Base-by-base conservation (phyloP, 768 basidiomycete genomes). In the Naganishia antarctica region DNA sequence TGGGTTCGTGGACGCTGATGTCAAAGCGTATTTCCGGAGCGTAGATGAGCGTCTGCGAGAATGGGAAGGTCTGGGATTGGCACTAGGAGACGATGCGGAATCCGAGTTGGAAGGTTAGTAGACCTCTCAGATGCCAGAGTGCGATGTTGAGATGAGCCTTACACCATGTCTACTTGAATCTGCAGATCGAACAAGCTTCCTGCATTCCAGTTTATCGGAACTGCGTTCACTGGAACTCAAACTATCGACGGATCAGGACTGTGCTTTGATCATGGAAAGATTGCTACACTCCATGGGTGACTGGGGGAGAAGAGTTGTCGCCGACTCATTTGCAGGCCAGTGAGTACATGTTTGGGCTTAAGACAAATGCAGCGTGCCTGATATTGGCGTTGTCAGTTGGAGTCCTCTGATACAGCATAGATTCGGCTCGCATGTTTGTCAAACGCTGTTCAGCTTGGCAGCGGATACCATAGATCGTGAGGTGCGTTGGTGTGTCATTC, bases 201-300 rank as follows among this genome's bases (percentile, higher is more conserved):
- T 94, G 60, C 79, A 87, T 29, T 88, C 91, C 1, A 90, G 91
- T 21, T 79, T 98, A 29, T 81, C 82, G 18, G 90, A 96, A 71
- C 88, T 96, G 84, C 81, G 82, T 25, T 87, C 84, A 5, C 91
- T 94, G 75, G 96, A 98, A 78, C 86, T 87, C 58, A 86, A 88
- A 66, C 84, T 96, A 12, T 86, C 91, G 0, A 92, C 92, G 0
- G 96, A 99, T 76, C 89, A 90, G 5, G 92, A 98, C 65, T 93
- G 91, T 71, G 91, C 93, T 0, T 81, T 87, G 12, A 84, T 97
- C 48, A 76, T 99, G 60, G 96, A 99, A 76, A 82, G 93, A 69
- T 87, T 98, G 83, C 74, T 85, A 11, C 83, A 92, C 73, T 92
- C 91, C 1, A 91, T 98, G 89, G 91, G 96, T 73, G 92, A 97